A percentile compares a stretch with the other conserved stretches of the same genome.
Conservation (phyloP, 495 filamentous ascomycete species). For the Astrothelium subdiscretum region DNA sequence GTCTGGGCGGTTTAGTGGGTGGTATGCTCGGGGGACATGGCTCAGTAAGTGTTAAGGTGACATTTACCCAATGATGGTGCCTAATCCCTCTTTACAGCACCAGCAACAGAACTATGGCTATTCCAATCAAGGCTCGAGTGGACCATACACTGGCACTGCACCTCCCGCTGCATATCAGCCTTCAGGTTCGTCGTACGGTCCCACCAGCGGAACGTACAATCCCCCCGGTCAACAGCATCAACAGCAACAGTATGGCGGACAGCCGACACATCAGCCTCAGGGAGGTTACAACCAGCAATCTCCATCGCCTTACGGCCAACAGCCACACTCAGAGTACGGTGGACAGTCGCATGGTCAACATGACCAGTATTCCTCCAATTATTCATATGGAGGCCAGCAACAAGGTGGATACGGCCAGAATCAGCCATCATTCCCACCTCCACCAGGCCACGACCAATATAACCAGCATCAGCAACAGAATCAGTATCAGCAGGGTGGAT, state of each 20-base stretch:
- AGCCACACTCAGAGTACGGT: constrained; percentile 1
- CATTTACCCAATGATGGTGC: not conserved
- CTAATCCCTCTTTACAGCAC: constrained; percentile 4
- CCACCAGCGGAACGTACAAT: constrained; percentile 8
- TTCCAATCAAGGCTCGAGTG: not conserved
- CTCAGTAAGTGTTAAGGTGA: constrained; percentile 11
- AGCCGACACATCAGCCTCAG: not conserved
- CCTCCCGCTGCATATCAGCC: constrained; percentile 14
- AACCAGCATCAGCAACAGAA: constrained; percentile 2
- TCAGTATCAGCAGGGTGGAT: not conserved
- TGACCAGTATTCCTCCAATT: constrained; percentile 1
- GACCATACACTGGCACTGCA: constrained; percentile 12
- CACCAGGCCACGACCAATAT: constrained; percentile 1
- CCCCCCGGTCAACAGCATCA: constrained; percentile 8
- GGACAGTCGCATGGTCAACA: not conserved
- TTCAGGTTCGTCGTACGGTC: constrained; percentile 6
- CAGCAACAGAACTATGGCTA: constrained; percentile 21
- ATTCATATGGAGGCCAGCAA: not conserved
- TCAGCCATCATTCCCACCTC: not conserved
- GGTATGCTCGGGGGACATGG: constrained; percentile 25
- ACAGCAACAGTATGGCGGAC: not conserved
- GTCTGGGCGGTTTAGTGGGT: constrained; percentile 11
- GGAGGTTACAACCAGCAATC: constrained; percentile 4
- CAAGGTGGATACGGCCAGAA: constrained; percentile 1
- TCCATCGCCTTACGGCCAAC: not conserved